Percentiles rank a stretch among this genome's conserved stretches.
phyloP scores from a whole-genome alignment of 768 basidiomycete genomes.

The Galerina sulciceps region DNA sequence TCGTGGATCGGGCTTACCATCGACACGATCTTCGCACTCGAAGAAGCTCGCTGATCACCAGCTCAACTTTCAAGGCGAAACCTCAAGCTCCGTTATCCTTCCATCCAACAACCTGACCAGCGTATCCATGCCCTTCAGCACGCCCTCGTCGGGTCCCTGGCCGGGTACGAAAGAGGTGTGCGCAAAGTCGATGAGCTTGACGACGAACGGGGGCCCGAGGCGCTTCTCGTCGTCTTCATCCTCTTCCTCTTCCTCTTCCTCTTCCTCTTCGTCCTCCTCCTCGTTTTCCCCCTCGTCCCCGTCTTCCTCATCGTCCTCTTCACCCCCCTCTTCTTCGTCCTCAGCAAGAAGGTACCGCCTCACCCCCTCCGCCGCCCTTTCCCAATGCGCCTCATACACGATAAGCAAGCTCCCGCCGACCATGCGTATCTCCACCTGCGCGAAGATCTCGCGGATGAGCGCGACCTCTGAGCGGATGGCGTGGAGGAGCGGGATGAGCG shows the following conservation, averaged over 20 bases:
- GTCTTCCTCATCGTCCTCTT: slow-evolving; percentile 30
- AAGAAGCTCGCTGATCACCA: too few species aligned
- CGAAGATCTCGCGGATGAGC: slow-evolving; percentile 41
- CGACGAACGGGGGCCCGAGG: slow-evolving; percentile 55
- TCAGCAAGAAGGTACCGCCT: slow-evolving; percentile 30
- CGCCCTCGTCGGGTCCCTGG: slow-evolving; percentile 78
- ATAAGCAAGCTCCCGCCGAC: slow-evolving; percentile 83
- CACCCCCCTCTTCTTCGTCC: slow-evolving; percentile 36
- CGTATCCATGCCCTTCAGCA: slow-evolving; percentile 75
- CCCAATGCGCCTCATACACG: slow-evolving; percentile 66
- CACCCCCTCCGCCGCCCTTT: slow-evolving; percentile 44
- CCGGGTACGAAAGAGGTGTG: slow-evolving; percentile 76
- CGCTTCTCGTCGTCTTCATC: slow-evolving; percentile 42
- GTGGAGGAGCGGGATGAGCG: slow-evolving; percentile 61
- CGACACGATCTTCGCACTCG: neutral
- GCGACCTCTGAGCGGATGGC: slow-evolving; percentile 55
- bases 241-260: slow-evolving; percentile 37
- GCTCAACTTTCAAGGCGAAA: neutral
- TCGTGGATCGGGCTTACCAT: too few species aligned
- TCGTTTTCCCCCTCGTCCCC: slow-evolving; percentile 37
- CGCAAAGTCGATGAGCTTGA: slow-evolving; percentile 94
- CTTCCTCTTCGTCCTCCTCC: slow-evolving; percentile 28
- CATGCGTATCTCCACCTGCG: slow-evolving; percentile 72
- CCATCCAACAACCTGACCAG: slow-evolving; percentile 63
- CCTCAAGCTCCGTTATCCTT: slow-evolving; percentile 39